Evolutionary conservation across 1,139 yeast genomes (phyloP), one percentile per base, ranked within the genome.

Genomic region (Hansenula anomala): DNA sequence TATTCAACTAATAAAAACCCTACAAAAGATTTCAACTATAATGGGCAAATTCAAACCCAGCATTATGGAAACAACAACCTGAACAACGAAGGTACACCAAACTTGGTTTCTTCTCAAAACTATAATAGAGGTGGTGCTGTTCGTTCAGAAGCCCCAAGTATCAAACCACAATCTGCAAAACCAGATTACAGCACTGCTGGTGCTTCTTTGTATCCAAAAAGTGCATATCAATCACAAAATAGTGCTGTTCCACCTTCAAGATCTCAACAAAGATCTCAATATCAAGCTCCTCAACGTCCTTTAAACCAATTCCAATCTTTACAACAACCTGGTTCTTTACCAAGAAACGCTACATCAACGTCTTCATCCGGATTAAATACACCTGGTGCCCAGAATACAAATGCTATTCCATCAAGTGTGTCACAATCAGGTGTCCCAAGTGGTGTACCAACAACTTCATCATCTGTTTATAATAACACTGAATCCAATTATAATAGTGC

Each of bases 31-130:
- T 46, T 41, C 29, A 37, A 32, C 13, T 13, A 33, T 14, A 18
- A 22, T 12, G 27, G 25, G n/a, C 28, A 19, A 32, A 34, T 30
- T 23, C 23, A 29, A 23, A n/a, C 22, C 15, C 29, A 28, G 14
- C 24, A 34, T 7, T 30, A 34, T n/a, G 31, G 30, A 6, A n/a
- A n/a, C n/a, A n/a, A n/a, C n/a, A n/a, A n/a, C n/a, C n/a, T n/a
- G n/a, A n/a, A n/a, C n/a, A 9, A 38, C 26, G 54, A 50, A 25
- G 51, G 52, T 13, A 40, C 49, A 10, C 52, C 56, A 27, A 47
- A 46, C 28, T 29, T 52, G 24, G 49, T 49, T 11, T 51, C 56
- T 2, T 29, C 55, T 4, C 44, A 47, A 28, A 49, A 54, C 36
- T 46, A 47, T 34, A 42, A 39, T 28, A 50, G 31, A 31, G 53